These are phyloP conservation scores for Nitzschia sp. DNA, from an alignment of 108 stramenopile species.

Conservation along the genomic window DNA sequence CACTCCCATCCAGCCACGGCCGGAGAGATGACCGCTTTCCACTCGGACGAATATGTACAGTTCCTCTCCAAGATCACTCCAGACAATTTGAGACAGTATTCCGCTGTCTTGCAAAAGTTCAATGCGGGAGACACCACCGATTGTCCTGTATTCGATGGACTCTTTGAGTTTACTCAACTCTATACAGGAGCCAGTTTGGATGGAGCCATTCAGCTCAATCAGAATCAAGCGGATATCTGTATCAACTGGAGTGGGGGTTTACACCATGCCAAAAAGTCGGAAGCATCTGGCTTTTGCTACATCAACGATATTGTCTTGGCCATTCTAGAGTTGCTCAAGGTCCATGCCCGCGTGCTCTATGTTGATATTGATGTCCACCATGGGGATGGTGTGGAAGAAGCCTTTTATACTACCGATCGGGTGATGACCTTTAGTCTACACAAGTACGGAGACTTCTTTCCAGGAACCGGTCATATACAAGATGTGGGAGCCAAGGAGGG, in stretches of 20 bases:
- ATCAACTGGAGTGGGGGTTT: slow-evolving; percentile 99
- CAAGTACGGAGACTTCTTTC: slow-evolving; percentile 99
- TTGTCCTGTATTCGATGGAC: slow-evolving; percentile 98
- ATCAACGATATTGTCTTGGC: slow-evolving; percentile 99
- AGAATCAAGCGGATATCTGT: slow-evolving; percentile 90
- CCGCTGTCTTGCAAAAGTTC: slow-evolving; percentile 82
- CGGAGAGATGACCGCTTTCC: slow-evolving; percentile 92
- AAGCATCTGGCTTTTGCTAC: slow-evolving; percentile 96
- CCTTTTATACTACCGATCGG: slow-evolving; percentile 98
- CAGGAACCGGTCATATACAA: slow-evolving; percentile 96
- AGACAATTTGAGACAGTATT: slow-evolving; percentile 82
- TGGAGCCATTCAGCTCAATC: slow-evolving; percentile 95
- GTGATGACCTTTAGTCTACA: slow-evolving; percentile 99
- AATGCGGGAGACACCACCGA: slow-evolving; percentile 97
- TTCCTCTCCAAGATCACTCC: slow-evolving; percentile 90
- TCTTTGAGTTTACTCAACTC: slow-evolving; percentile 95
- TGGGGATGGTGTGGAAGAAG: slow-evolving; percentile 99
- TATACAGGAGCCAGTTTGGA: slow-evolving; percentile 95
- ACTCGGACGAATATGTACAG: slow-evolving; percentile 94
- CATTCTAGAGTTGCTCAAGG: slow-evolving; percentile 98
- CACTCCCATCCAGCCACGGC: slow-evolving; percentile 89
- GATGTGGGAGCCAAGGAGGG: slow-evolving; percentile 96
- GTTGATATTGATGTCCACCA: slow-evolving; percentile 99
- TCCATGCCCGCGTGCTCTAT: slow-evolving; percentile 98
- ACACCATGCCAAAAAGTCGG: slow-evolving; percentile 99